A percentile compares a stretch with the other conserved stretches of the same genome.
Evolutionary conservation across 2,329 filamentous ascomycete genomes (phyloP).

Genomic region (Colletotrichum navitas): DNA sequence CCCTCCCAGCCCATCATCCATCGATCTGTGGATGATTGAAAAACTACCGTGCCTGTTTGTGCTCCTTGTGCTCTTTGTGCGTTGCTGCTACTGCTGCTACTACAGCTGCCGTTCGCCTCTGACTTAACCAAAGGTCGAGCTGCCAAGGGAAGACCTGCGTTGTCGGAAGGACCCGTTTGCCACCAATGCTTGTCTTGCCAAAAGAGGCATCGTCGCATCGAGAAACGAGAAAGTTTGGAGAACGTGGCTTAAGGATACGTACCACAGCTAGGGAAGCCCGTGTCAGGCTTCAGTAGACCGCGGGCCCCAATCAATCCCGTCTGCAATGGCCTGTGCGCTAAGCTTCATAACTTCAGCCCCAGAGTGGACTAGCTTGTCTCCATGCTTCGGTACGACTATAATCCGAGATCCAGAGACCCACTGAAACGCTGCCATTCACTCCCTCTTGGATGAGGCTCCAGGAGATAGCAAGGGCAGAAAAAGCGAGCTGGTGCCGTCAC

Average conservation of each 20-base stretch:
- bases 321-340: slow-evolving; percentile 24
- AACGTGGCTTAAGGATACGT: slow-evolving; percentile 22
- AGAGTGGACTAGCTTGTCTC: slow-evolving; percentile 5
- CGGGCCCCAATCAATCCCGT: slow-evolving; percentile 30
- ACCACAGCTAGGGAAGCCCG: slow-evolving; percentile 1
- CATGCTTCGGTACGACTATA: slow-evolving; percentile 2
- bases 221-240: slow-evolving; percentile 2
- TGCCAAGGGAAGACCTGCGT: neutral
- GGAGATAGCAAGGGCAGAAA: slow-evolving; percentile 31
- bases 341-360: too few species aligned
- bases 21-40: slow-evolving; percentile 29
- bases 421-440: slow-evolving; percentile 17
- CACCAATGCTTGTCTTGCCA: slow-evolving; percentile 4
- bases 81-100: slow-evolving; percentile 6
- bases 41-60: slow-evolving; percentile 33
- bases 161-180: neutral
- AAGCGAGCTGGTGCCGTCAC: slow-evolving; percentile 32
- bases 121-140: slow-evolving; percentile 11
- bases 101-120: neutral
- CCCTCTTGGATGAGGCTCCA: slow-evolving; percentile 27
- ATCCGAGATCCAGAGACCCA: neutral
- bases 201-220: slow-evolving; percentile 4
- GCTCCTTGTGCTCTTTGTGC: slow-evolving; percentile 34
- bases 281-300: slow-evolving; percentile 8
- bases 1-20: slow-evolving; percentile 27